These are phyloP conservation scores for Arthrobotrys musiformis DNA, from an alignment of 2,329 filamentous ascomycete species.

Conservation along the genomic window DNA sequence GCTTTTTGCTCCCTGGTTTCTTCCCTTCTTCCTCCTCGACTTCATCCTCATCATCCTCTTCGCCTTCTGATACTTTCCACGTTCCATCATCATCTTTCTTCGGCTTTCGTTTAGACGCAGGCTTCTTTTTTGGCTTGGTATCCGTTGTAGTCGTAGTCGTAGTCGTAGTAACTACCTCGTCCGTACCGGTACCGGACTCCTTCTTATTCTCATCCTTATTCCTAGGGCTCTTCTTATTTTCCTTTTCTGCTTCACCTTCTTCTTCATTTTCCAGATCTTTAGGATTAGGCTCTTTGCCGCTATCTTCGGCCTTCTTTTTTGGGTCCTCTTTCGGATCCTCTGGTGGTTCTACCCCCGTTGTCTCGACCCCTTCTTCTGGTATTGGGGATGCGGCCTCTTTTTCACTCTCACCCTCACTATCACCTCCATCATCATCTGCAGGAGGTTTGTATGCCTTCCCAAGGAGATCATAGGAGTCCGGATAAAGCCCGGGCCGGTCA, in stretches of 20 bases:
- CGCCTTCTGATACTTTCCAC: conserved; percentile 6
- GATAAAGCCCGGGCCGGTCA: neutral
- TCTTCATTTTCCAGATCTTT: neutral
- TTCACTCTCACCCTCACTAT: neutral
- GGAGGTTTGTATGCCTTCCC: neutral
- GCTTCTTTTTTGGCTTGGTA: neutral
- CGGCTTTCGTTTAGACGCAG: neutral
- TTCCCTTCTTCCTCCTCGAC: neutral
- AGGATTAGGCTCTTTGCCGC: neutral
- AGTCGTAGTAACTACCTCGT: neutral
- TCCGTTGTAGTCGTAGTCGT: neutral
- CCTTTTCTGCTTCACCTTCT: neutral
- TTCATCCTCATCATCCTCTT: neutral
- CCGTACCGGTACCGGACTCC: too few relatives aligned
- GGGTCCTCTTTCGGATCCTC: conserved; percentile 1
- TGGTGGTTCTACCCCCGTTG: neutral
- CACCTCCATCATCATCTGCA: neutral
- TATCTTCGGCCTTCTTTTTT: neutral
- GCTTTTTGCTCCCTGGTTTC: neutral
- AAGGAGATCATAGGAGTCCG: neutral
- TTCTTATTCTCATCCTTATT: neutral
- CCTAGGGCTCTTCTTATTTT: neutral
- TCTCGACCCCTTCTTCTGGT: neutral
- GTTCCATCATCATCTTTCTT: conserved; percentile 3
- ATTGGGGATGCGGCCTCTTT: too few relatives aligned